Base-by-base conservation (phyloP, 2,329 filamentous ascomycete genomes). In the Sclerotinia minor region DNA sequence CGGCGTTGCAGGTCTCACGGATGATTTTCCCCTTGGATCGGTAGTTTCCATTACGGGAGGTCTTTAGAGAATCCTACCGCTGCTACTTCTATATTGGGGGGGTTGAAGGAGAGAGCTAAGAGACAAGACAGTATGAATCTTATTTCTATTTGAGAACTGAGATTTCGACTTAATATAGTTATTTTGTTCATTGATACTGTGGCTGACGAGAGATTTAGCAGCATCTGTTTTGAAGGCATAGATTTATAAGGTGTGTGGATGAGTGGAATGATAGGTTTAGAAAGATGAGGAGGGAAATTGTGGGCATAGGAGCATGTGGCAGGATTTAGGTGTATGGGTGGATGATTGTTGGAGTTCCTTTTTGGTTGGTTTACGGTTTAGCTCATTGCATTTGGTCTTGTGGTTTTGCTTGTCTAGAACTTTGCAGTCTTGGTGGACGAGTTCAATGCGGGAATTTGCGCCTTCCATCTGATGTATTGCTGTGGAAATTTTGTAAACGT, bases 121-220 rank as follows among this genome's bases (percentile, higher is more conserved):
- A 58, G 54, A 44, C 35, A 58, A 44, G 54, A 44, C 26, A 35
- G 32, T 57, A 41, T 57, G 32, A 6, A 9, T 2, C n/a, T 57
- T n/a, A 57, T 24, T 41, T 19, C 7, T 17, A 17, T 7, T 19
- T 15, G 32, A 17, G 13, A 17, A 13, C 3, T 1, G 4, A 7
- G 1, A 17, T 41, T 3, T 1, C 32, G 9, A 41, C 7, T 17
- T 9, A 5, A 5, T 2, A 4, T 2, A 5, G 8, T 2, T 2
- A 0, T 15, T 3, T 9, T 5, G 2, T 41, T 4, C 32, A 8
- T 21, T 19, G 6, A 57, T 57, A 3, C 7, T 4, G 8, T 7
- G 41, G 54, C 54, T 58, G 17, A 58, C 15, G 24, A 24, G 35
- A 11, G 13, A 26, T 58, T 19, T 17, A 58, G 35, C 15, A 13